Evolutionary conservation across 805 yeast genomes (phyloP), one percentile per base, ranked within the genome.

Genomic region (Metschnikowia santaceciliae): DNA sequence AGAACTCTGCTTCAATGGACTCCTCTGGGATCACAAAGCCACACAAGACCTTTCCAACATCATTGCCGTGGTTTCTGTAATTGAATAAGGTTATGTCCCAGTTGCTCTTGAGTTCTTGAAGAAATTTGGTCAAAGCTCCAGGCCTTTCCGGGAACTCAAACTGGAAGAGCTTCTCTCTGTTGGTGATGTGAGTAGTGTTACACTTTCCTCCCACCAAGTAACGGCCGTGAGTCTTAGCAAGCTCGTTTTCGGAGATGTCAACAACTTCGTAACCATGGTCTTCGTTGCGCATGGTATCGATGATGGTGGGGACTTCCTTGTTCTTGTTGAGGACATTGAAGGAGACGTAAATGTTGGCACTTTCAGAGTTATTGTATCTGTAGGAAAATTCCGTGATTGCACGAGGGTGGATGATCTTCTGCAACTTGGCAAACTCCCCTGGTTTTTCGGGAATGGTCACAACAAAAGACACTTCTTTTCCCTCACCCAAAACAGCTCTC

Each of bases 81-180:
- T 94, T 97, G 84, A 94, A 94, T 61, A 94, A 71, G 1, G 97
- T 87, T 54, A 94, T 82, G 65, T 94, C 94, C 97, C 98, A 94
- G 46, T 83, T 82, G 23, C 78, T 77, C 61, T 85, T 81, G 64
- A 94, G 70, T 15, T 84, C 77, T 26, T 78, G 79, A 62, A 94
- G 77, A 72, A 94, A 94, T 52, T 80, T 86, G 30, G 86, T 81
- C 62, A 94, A 76, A 1, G 99, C 97, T 44, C 97, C 96, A 2
- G 99, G 98, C 63, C 94, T 84, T 65, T 94, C 99, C 13, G 99
- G 99, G 76, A 94, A 95, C 69, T 90, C 97, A 62, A 94, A 94
- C 45, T 86, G 79, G 59, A 83, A 81, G 34, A 94, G 70, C 60
- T 85, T 83, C 69, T 94, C 99, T 57, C 88, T 78, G 30, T 81